phyloP scores from a whole-genome alignment of 108 stramenopile species.

The Cyclotella choctawhatcheeana region DNA sequence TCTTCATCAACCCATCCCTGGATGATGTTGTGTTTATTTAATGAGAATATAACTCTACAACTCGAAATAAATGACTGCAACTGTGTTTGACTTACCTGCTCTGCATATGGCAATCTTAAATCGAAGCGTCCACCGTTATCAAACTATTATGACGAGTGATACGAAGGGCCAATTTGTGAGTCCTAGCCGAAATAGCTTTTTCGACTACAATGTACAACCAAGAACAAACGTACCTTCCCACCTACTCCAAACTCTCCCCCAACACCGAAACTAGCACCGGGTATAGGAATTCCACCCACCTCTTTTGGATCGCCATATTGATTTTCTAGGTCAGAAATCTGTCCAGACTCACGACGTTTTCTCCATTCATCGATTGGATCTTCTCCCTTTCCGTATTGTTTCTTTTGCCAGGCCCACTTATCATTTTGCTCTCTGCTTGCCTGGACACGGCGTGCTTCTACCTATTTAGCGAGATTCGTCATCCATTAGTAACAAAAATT shows the following conservation, averaged over 20 bases:
- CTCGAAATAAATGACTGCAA: too few relatives aligned
- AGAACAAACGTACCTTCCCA: too few relatives aligned
- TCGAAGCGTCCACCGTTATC: constrained; percentile 97
- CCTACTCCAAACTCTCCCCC: constrained; percentile 92
- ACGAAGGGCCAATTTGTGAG: too few relatives aligned
- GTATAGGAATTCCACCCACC: constrained; percentile 88
- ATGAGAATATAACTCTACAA: too few relatives aligned
- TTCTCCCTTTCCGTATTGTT: constrained; percentile 80
- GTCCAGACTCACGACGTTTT: constrained; percentile 73
- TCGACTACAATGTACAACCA: too few relatives aligned
- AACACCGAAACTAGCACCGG: constrained; percentile 85
- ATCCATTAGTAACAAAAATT: too few relatives aligned
- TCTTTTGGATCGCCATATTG: constrained; percentile 87
- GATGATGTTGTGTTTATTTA: background rate
- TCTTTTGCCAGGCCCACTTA: constrained; percentile 91
- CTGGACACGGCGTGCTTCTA: constrained; percentile 68
- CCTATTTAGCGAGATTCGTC: too few relatives aligned
- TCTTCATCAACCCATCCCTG: constrained; percentile 90
- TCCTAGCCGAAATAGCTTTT: too few relatives aligned
- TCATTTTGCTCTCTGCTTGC: constrained; percentile 75
- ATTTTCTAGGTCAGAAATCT: constrained; percentile 84
- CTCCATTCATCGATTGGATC: constrained; percentile 90
- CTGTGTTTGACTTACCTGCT: constrained; percentile 68
- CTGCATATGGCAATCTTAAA: constrained; percentile 92
- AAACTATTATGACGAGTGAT: too few relatives aligned